Evolutionary conservation across 2,329 filamentous ascomycete species (phyloP).

Genomic region (Pseudonectria buxi): DNA sequence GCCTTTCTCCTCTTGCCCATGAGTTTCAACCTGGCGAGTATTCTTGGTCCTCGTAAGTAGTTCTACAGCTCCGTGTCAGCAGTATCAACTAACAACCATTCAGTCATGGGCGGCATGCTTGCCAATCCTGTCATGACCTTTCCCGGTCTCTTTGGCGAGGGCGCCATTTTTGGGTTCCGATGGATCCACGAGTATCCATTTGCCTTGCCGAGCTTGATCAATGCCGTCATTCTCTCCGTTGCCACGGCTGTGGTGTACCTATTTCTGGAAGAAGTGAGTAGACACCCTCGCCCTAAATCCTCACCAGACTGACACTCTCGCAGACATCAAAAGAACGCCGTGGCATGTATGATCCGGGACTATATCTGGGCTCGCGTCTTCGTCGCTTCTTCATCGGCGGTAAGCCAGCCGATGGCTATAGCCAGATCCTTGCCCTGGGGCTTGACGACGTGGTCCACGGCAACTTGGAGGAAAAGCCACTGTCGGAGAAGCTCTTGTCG

Average conservation of each 20-base stretch:
- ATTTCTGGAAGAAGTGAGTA: conserved; percentile 56
- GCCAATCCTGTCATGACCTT: conserved; percentile 59
- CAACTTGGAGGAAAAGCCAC: conserved; percentile 8
- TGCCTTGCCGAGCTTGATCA: conserved; percentile 62
- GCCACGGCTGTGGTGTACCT: conserved; percentile 52
- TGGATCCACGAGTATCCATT: conserved; percentile 64
- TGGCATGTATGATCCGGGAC: conserved; percentile 38
- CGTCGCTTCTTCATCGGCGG: conserved; percentile 23
- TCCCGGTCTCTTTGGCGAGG: conserved; percentile 55
- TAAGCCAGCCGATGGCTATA: conserved; percentile 24
- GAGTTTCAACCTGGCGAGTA: conserved; percentile 41
- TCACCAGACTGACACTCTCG: not conserved
- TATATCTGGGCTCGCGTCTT: conserved; percentile 29
- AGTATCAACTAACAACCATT: conserved; percentile 2
- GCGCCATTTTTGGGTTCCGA: conserved; percentile 49
- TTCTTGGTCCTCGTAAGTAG: conserved; percentile 37
- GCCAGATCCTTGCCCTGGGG: conserved; percentile 19
- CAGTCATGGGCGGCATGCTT: conserved; percentile 56
- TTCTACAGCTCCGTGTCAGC: not conserved
- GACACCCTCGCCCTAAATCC: not conserved
- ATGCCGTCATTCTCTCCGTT: conserved; percentile 50
- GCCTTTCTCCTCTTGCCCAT: conserved; percentile 42
- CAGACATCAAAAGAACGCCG: conserved; percentile 42
- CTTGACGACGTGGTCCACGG: conserved; percentile 4
- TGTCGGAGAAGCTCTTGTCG: not conserved